Evolutionary conservation across 2,329 filamentous ascomycete genomes (phyloP), one percentile per base, ranked within the genome.

Genomic region (Colletotrichum eleusines): DNA sequence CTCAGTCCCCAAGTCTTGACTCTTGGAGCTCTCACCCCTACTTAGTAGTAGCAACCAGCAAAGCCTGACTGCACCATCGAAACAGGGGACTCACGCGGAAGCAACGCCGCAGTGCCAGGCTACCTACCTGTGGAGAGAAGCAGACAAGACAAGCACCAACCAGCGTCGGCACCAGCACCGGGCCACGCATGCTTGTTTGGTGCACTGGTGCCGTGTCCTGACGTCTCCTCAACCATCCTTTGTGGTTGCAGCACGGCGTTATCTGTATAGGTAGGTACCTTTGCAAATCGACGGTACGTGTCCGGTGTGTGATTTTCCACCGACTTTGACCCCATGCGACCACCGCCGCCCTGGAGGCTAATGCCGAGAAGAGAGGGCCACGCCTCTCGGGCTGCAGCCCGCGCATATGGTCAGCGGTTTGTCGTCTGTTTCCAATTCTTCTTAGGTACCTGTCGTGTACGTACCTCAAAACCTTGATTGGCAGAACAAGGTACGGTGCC

Each of bases 291-390:
- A 67, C n/a, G n/a, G 54, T 70, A 67, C 64, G 64, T 63, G 66
- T 35, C 57, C 35, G 16, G 16, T 42, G 9, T 62, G 67, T 33
- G 16, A 3, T 38, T 40, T 40, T 48, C 59, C 51, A 58, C 42
- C 50, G 46, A 28, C 59, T 69, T 68, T 60, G 54, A 65, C 65
- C 69, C 69, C 69, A 71, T 71, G 53, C 69, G 58, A 51, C 64
- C 64, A 59, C 33, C 61, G 58, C 68, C 50, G 64, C 69, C 51
- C 38, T 69, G 46, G 64, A 71, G 69, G 69, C 69, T 71, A 69
- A 71, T 71, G 69, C 69, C 69, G 64, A 71, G 69, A 68, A 71
- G 69, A 68, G 69, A 71, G 69, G 69, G 59, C 69, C 64, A 59
- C 69, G 69, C 69, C 65, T 69, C 69, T 71, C 68, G 64, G 64